phyloP scores from a whole-genome alignment of 139 green algal genomes.

The Chlamydomonas incerta region DNA sequence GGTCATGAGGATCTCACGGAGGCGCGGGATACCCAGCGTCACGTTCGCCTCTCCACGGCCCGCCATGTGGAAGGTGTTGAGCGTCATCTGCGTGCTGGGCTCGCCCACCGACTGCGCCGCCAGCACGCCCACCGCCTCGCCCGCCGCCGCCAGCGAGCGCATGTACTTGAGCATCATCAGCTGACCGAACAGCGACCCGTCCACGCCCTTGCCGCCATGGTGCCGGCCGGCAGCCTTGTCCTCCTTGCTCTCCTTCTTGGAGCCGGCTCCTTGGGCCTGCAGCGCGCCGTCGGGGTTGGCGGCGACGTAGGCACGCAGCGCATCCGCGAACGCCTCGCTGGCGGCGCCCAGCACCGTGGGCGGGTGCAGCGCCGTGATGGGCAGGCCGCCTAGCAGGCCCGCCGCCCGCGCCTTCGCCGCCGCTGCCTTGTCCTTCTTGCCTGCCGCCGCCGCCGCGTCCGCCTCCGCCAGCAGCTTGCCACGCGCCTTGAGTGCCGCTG shows the following conservation, averaged over 20 bases:
- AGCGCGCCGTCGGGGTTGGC: slow-evolving; percentile 63
- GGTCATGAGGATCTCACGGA: slow-evolving; percentile 98
- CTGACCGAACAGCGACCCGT: slow-evolving; percentile 32
- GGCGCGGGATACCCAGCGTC: slow-evolving; percentile 95
- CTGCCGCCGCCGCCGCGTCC: neutral
- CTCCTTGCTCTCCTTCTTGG: slow-evolving; percentile 54
- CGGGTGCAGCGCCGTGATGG: slow-evolving; percentile 49
- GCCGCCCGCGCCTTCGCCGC: neutral
- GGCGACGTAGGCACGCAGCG: slow-evolving; percentile 65
- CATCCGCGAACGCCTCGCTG: slow-evolving; percentile 82
- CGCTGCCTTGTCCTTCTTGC: neutral
- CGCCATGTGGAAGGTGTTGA: slow-evolving; percentile 98
- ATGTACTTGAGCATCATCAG: slow-evolving; percentile 95
- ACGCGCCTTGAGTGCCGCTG: neutral
- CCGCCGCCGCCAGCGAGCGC: slow-evolving; percentile 75
- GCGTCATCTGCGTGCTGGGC: slow-evolving; percentile 92
- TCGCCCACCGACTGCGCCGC: slow-evolving; percentile 96
- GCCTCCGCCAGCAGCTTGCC: slow-evolving; percentile 2
- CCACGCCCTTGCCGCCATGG: neutral
- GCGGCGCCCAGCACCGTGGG: slow-evolving; percentile 77
- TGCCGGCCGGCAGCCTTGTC: neutral
- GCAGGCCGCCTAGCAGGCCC: slow-evolving; percentile 20
- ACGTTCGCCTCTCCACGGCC: slow-evolving; percentile 97
- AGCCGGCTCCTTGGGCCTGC: neutral
- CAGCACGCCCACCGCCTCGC: slow-evolving; percentile 95